Evolutionary conservation across 2,329 filamentous ascomycete species (phyloP).

Genomic region (Elsinoe necatrix): DNA sequence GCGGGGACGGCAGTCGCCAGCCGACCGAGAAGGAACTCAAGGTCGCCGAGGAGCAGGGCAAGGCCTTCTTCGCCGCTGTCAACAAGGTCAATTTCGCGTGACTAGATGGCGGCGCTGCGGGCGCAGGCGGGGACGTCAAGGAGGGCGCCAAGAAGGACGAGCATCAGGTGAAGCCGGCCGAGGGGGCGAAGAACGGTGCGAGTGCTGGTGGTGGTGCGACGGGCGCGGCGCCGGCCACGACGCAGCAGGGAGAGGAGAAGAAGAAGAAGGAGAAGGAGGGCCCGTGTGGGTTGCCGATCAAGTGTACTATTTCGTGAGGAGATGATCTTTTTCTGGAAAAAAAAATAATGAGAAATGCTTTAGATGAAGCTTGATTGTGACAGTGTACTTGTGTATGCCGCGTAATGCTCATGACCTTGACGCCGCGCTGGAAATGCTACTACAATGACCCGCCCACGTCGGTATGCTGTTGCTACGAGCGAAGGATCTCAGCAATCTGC

Average conservation of each 20-base stretch:
- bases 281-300: conserved; percentile 67
- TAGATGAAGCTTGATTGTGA: background rate
- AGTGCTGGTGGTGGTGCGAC: conserved; percentile 15
- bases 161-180: conserved; percentile 14
- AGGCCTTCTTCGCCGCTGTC: conserved; percentile 70
- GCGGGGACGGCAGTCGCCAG: conserved; percentile 73
- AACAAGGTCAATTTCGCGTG: conserved; percentile 63
- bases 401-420: background rate
- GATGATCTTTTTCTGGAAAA: background rate
- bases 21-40: conserved; percentile 67
- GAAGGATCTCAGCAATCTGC: conserved; percentile 46
- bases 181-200: conserved; percentile 17
- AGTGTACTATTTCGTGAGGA: conserved; percentile 59
- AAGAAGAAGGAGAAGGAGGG: conserved; percentile 51
- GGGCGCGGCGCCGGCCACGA: conserved; percentile 7
- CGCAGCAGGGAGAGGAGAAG: conserved; percentile 26
- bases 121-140: conserved; percentile 19
- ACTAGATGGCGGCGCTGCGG: conserved; percentile 58
- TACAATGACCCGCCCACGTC: background rate
- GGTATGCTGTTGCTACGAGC: background rate
- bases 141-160: conserved; percentile 14
- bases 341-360: conserved; percentile 14
- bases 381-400: background rate
- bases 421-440: conserved; percentile 9
- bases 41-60: conserved; percentile 74